Evolutionary conservation across 2,329 filamentous ascomycete genomes (phyloP).

Genomic region (Knoxdaviesia capensis): DNA sequence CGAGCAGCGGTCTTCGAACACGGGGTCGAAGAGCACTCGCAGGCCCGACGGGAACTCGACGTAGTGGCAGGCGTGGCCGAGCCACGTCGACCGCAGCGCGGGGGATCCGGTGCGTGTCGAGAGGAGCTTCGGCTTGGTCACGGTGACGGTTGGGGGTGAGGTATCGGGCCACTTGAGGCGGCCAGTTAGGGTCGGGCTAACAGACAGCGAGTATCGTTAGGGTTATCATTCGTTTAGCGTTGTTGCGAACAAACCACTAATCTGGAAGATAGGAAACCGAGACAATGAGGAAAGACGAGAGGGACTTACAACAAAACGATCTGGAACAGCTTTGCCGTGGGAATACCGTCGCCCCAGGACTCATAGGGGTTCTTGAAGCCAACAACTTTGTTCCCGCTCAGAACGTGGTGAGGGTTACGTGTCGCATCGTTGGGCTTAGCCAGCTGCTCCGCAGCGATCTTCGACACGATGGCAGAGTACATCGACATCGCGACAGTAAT

Average conservation of each 20-base stretch:
- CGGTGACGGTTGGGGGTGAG: slow-evolving; percentile 41
- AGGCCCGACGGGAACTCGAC: slow-evolving; percentile 76
- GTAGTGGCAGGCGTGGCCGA: slow-evolving; percentile 87
- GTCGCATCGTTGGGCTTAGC: slow-evolving; percentile 12
- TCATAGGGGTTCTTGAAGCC: slow-evolving; percentile 31
- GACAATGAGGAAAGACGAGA: too few relatives aligned
- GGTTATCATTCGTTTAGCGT: neutral
- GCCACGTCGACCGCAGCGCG: slow-evolving; percentile 67
- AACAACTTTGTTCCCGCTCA: slow-evolving; percentile 13
- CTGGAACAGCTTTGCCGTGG: slow-evolving; percentile 3
- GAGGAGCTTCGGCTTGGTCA: slow-evolving; percentile 48
- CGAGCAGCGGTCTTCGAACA: slow-evolving; percentile 74
- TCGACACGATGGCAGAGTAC: too few relatives aligned
- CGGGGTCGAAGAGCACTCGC: slow-evolving; percentile 80
- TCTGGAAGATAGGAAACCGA: too few relatives aligned
- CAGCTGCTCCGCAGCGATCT: too few relatives aligned
- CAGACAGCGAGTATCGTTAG: neutral
- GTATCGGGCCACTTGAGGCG: slow-evolving; percentile 33
- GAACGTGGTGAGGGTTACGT: slow-evolving; percentile 19
- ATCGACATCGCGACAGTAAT: too few relatives aligned
- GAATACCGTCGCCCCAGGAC: slow-evolving; percentile 15
- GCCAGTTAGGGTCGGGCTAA: slow-evolving; percentile 19
- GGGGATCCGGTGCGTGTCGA: slow-evolving; percentile 29
- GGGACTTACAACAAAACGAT: neutral
- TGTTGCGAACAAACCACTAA: neutral